Evolutionary conservation across 2,329 filamentous ascomycete species (phyloP).

Genomic region (Ascochyta fabae): DNA sequence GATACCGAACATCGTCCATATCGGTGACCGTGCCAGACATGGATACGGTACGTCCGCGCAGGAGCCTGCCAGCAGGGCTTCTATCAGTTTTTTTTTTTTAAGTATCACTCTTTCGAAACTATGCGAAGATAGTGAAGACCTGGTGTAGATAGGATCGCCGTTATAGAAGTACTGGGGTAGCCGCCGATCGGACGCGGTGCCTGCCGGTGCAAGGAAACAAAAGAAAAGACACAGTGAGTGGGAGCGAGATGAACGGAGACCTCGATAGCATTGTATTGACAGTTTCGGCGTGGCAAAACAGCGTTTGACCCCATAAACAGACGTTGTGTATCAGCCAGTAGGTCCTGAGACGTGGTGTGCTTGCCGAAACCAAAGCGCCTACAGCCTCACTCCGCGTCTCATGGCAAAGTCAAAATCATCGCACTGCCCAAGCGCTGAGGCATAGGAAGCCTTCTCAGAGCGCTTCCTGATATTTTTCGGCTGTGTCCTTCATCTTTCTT

Average conservation of each 20-base stretch:
- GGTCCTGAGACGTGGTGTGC: conserved; percentile 10
- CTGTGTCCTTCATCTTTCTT: too few relatives aligned
- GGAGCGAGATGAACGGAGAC: background rate
- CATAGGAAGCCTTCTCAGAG: background rate
- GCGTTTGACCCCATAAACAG: conserved; percentile 3
- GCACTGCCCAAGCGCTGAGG: background rate
- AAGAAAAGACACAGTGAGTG: background rate
- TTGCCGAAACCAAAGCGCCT: conserved; percentile 11
- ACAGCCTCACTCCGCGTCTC: background rate
- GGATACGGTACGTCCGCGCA: background rate
- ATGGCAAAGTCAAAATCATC: too few relatives aligned
- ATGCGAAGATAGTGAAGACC: background rate
- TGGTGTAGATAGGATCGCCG: background rate
- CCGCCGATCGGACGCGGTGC: conserved; percentile 1
- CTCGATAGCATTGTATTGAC: conserved; percentile 6
- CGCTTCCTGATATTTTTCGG: too few relatives aligned
- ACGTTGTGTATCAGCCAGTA: conserved; percentile 11
- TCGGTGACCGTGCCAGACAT: conserved; percentile 7
- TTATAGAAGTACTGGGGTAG: background rate
- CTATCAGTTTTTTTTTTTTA: background rate
- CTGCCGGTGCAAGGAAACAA: conserved; percentile 2
- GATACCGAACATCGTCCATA: conserved; percentile 32
- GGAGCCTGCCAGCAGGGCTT: conserved; percentile 11
- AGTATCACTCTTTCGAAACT: background rate
- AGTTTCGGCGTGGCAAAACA: background rate